Percentiles rank a stretch among this genome's conserved stretches.
Conservation (phyloP, 2,329 filamentous ascomycete genomes). For the Fusarium heterosporum region DNA sequence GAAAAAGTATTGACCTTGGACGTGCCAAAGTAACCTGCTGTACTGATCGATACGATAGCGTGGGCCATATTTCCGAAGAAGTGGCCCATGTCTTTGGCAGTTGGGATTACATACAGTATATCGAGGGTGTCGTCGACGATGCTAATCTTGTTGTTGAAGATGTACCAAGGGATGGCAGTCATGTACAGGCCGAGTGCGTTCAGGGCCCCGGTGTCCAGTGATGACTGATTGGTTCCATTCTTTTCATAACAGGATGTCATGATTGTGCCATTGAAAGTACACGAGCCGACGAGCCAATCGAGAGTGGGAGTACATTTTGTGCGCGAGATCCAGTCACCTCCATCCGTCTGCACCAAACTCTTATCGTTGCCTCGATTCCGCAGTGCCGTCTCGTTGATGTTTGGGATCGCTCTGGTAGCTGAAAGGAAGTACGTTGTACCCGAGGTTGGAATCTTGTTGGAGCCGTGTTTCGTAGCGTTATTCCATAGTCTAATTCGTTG, state of each 20-base stretch:
- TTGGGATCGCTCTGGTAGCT: conserved; percentile 29
- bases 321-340: conserved; percentile 36
- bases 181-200: conserved; percentile 33
- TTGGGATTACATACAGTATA: conserved; percentile 37
- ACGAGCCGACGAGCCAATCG: conserved; percentile 32
- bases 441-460: conserved; percentile 25
- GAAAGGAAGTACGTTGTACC: conserved; percentile 33
- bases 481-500: conserved; percentile 33
- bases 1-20: conserved; percentile 19
- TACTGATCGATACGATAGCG: conserved; percentile 36
- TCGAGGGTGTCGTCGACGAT: conserved; percentile 38
- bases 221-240: conserved; percentile 16
- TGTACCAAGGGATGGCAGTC: conserved; percentile 42
- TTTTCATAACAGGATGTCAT: conserved; percentile 26
- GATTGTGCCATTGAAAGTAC: conserved; percentile 35
- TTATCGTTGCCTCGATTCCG: conserved; percentile 22
- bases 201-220: conserved; percentile 27
- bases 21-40: conserved; percentile 39
- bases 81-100: conserved; percentile 30
- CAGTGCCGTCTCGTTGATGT: conserved; percentile 34
- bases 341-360: conserved; percentile 26
- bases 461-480: not conserved
- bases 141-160: conserved; percentile 27
- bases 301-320: conserved; percentile 36
- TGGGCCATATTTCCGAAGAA: conserved; percentile 43